Conservation (phyloP, 139 green algal genomes). For the Helicosporidium sp. region DNA sequence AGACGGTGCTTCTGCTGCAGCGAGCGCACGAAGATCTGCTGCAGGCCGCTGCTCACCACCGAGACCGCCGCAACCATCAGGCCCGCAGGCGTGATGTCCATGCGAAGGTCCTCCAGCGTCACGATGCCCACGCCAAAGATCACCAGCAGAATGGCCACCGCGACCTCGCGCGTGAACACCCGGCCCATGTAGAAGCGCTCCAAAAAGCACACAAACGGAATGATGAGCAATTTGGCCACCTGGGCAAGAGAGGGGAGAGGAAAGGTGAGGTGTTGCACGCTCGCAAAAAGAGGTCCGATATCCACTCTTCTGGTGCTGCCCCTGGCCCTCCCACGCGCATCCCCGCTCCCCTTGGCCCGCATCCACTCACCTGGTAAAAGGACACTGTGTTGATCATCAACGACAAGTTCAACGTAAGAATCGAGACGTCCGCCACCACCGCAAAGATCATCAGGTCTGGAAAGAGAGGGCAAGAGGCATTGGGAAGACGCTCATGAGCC, state of each 20-base stretch:
- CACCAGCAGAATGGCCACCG: conserved; percentile 46
- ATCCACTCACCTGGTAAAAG: conserved; percentile 29
- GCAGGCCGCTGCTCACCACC: conserved; percentile 64
- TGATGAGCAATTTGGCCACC: conserved; percentile 90
- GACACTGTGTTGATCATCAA: conserved; percentile 46
- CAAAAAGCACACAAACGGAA: conserved; percentile 72
- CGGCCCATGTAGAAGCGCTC: conserved; percentile 56
- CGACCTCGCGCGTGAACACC: conserved; percentile 28
- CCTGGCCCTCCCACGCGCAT: too few species aligned
- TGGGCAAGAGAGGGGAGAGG: conserved; percentile 7
- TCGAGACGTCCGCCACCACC: conserved; percentile 33
- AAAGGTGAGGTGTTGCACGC: not conserved
- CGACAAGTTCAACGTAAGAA: conserved; percentile 43
- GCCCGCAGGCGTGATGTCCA: conserved; percentile 39
- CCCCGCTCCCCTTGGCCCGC: not conserved
- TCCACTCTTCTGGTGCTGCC: too few species aligned
- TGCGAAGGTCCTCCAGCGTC: conserved; percentile 55
- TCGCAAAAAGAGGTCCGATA: not conserved
- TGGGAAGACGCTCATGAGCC: too few species aligned
- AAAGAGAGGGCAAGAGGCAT: not conserved
- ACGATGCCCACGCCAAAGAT: conserved; percentile 60
- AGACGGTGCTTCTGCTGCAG: conserved; percentile 65
- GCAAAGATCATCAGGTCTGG: conserved; percentile 37
- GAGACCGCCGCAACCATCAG: conserved; percentile 52
- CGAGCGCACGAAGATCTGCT: conserved; percentile 77